Percentiles rank a stretch among this genome's conserved stretches.
Conservation (phyloP, 1,139 yeast genomes). For the Pichia sp. region DNA sequence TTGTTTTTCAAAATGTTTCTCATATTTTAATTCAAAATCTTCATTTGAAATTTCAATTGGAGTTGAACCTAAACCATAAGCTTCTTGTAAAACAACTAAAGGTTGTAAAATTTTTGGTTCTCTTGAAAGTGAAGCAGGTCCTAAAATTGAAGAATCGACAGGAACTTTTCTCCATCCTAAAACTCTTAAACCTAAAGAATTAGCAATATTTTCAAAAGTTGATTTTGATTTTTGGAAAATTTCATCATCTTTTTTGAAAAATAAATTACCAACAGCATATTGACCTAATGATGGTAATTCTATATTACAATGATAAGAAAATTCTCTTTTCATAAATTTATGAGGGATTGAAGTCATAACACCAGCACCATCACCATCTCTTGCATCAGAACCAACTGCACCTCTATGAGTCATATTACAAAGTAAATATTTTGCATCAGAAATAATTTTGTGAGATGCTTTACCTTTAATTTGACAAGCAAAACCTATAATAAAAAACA, state of each 20-base stretch:
- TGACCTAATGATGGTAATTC: constrained; percentile 72
- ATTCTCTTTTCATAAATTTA: constrained; percentile 77
- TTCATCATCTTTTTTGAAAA: constrained; percentile 69
- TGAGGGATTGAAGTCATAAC: constrained; percentile 91
- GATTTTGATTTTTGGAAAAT: constrained; percentile 61
- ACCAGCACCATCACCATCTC: constrained; percentile 99
- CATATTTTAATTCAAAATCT: constrained; percentile 52
- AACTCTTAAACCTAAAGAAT: constrained; percentile 68
- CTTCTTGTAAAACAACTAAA: constrained; percentile 61
- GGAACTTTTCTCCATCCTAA: constrained; percentile 97
- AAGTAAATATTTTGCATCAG: constrained; percentile 79
- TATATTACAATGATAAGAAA: constrained; percentile 50
- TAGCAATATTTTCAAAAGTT: constrained; percentile 77
- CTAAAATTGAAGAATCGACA: constrained; percentile 83
- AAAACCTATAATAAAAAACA: constrained; percentile 40
- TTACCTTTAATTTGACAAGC: constrained; percentile 89
- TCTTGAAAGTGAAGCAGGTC: constrained; percentile 90
- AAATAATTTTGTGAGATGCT: constrained; percentile 84
- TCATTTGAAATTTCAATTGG: constrained; percentile 39
- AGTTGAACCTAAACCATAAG: constrained; percentile 38
- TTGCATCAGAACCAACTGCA: constrained; percentile 91
- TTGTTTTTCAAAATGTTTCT: constrained; percentile 71
- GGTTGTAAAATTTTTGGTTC: constrained; percentile 93
- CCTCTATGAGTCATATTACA: constrained; percentile 99
- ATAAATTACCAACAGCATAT: constrained; percentile 91